phyloP scores from a whole-genome alignment of 75 land plant genomes.

The Pinus taeda region DNA sequence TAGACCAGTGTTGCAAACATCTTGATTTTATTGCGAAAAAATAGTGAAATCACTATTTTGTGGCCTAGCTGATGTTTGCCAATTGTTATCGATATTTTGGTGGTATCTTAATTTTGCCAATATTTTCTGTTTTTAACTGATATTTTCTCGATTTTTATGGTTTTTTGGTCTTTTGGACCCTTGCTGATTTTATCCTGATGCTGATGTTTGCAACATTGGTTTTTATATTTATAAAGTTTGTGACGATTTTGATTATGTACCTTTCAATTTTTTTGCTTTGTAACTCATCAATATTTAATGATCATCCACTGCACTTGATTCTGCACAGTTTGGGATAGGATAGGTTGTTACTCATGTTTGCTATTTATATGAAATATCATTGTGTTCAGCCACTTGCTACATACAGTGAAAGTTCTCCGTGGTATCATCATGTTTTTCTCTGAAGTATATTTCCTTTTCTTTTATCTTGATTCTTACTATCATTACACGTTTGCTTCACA shows the following conservation, averaged over 20 bases:
- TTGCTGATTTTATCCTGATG: no score
- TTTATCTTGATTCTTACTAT: background rate
- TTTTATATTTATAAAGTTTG: no score
- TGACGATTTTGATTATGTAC: background rate
- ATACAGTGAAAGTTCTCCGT: background rate
- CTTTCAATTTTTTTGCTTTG: background rate
- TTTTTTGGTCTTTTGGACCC: no score
- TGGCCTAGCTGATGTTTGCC: no score
- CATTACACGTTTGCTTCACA: conserved; percentile 10
- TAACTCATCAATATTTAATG: background rate
- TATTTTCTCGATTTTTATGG: no score
- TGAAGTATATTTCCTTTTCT: background rate
- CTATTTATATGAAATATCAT: background rate
- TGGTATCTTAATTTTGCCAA: no score
- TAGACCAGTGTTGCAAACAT: no score
- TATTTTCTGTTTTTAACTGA: no score
- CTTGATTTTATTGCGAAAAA: no score
- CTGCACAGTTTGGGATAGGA: background rate
- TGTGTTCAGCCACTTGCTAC: background rate
- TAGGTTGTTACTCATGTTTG: background rate
- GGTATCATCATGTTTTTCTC: background rate
- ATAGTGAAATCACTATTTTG: no score
- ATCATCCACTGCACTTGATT: background rate
- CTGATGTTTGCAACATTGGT: no score
- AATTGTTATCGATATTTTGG: no score